phyloP scores from a whole-genome alignment of 2,329 filamentous ascomycete genomes.

The Exutisphaerella laricina region DNA sequence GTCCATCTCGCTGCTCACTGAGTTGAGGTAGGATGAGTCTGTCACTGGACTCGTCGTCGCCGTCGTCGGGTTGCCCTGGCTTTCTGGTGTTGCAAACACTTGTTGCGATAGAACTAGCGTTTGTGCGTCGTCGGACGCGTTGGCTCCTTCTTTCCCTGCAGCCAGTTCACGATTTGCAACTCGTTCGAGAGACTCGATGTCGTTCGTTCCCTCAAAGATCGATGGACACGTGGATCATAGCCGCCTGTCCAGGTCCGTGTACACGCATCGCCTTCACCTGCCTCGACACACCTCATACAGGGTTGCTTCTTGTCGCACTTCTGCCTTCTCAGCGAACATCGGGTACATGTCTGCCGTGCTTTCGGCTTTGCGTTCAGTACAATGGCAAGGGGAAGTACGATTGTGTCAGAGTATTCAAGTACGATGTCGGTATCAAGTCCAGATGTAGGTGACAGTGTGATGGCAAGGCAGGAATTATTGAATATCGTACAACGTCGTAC shows the following conservation, averaged over 20 bases:
- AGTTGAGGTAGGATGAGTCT: too few relatives aligned
- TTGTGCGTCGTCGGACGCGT: background rate
- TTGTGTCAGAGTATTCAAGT: too few relatives aligned
- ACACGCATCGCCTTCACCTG: conserved; percentile 2
- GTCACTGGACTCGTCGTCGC: background rate
- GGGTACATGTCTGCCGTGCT: conserved; percentile 4
- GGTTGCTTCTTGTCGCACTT: conserved; percentile 6
- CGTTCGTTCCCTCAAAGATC: background rate
- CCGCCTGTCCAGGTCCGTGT: conserved; percentile 3
- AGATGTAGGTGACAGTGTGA: too few relatives aligned
- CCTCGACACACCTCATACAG: conserved; percentile 1
- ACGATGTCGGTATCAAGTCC: too few relatives aligned
- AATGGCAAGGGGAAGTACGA: too few relatives aligned
- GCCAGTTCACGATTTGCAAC: background rate
- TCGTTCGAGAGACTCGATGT: background rate
- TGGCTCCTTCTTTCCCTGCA: background rate
- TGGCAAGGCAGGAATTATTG: too few relatives aligned
- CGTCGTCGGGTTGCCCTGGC: background rate
- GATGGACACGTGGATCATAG: conserved; percentile 6
- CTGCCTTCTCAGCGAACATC: conserved; percentile 7
- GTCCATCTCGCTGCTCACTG: background rate
- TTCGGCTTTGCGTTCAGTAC: conserved; percentile 5
- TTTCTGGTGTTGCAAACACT: background rate
- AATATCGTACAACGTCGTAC: background rate
- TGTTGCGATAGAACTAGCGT: background rate